phyloP scores from a whole-genome alignment of 352 stramenopile species.

The Saprolegnia parasitica region DNA sequence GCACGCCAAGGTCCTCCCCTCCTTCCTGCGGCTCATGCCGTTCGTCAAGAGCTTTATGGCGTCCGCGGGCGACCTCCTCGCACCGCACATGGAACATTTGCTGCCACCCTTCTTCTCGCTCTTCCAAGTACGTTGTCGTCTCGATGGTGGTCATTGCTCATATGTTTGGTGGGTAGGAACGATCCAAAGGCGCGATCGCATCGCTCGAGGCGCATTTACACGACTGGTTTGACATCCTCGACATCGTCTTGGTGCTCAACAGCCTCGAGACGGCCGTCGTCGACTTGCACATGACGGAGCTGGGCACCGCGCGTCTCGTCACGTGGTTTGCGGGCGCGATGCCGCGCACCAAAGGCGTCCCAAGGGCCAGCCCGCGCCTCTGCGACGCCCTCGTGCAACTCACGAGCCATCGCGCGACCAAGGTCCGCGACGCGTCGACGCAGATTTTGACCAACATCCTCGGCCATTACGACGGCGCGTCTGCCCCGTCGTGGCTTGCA shows the following conservation, averaged over 20 bases:
- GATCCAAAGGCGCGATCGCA: background rate
- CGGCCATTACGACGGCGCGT: background rate
- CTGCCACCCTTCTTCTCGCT: background rate
- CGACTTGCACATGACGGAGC: background rate
- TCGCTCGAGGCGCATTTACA: background rate
- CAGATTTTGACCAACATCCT: constrained; percentile 2
- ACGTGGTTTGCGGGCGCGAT: background rate
- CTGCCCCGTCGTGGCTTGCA: background rate
- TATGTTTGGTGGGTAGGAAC: background rate
- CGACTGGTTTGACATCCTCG: background rate
- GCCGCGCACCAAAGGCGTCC: background rate
- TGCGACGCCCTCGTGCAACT: constrained; percentile 12
- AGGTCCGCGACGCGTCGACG: constrained; percentile 2
- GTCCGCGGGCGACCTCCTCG: background rate
- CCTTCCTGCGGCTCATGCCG: constrained; percentile 4
- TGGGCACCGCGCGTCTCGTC: constrained; percentile 12
- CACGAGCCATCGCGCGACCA: constrained; percentile 16
- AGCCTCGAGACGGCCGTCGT: background rate
- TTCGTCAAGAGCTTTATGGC: background rate
- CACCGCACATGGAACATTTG: background rate
- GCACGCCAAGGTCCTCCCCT: constrained; percentile 8
- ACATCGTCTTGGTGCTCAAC: background rate
- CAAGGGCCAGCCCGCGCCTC: constrained; percentile 1
- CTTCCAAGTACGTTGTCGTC: constrained; percentile 6
- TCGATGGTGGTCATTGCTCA: background rate